Conservation (phyloP, 495 filamentous ascomycete genomes). For the Darksidea phi region DNA sequence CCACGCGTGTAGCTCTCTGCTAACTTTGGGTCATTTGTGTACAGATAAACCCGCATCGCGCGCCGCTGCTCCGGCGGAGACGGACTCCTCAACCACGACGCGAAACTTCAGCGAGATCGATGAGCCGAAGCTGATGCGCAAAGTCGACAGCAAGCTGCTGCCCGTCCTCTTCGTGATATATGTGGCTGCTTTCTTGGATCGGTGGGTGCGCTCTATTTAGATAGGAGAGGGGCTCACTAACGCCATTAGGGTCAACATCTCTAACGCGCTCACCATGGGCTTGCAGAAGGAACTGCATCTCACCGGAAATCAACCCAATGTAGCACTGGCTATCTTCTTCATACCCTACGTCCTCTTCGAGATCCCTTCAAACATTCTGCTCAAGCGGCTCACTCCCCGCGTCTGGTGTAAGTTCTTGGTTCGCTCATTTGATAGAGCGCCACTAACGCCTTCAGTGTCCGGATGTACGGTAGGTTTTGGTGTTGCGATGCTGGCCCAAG, state of each 20-base stretch:
- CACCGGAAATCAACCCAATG: constrained; percentile 12
- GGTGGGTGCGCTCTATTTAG: background rate
- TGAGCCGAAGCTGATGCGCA: constrained; percentile 4
- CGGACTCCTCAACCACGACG: background rate
- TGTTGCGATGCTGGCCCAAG: constrained; percentile 36
- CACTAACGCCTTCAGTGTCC: constrained; percentile 8
- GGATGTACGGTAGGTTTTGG: constrained; percentile 42
- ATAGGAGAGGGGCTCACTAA: background rate
- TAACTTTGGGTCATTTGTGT: too few relatives aligned
- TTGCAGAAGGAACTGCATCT: constrained; percentile 20
- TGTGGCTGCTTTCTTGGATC: constrained; percentile 16
- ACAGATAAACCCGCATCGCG: too few relatives aligned
- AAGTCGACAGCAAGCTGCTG: constrained; percentile 10
- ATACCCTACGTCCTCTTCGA: constrained; percentile 39
- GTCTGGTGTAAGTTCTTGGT: background rate
- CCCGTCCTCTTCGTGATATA: constrained; percentile 21
- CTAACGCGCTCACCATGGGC: constrained; percentile 20
- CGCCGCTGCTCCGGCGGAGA: too few relatives aligned
- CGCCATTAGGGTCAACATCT: constrained; percentile 22
- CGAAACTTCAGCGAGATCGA: background rate
- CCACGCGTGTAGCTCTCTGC: too few relatives aligned
- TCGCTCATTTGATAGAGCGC: background rate
- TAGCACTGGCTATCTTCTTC: constrained; percentile 42
- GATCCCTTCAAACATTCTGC: constrained; percentile 31
- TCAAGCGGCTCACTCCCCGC: constrained; percentile 17